Evolutionary conservation across 2,329 filamentous ascomycete genomes (phyloP).

Genomic region (Tolypocladium sp.): DNA sequence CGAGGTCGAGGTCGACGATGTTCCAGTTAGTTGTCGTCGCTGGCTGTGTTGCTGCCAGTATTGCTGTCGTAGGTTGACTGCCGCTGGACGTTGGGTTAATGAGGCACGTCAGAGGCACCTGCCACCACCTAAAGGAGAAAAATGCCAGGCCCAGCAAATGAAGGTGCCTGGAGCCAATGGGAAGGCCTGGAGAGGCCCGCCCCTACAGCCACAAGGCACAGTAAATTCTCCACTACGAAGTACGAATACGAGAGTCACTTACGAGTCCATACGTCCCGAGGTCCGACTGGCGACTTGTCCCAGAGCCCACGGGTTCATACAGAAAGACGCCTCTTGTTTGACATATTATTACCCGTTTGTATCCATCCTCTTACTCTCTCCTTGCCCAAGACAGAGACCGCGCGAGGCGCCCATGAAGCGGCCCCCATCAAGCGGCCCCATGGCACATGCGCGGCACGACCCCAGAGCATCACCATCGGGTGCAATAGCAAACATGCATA

Average conservation of each 20-base stretch:
- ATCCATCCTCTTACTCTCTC: neutral
- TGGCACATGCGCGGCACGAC: too few relatives aligned
- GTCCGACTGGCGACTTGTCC: neutral
- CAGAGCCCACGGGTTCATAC: neutral
- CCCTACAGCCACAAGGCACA: neutral
- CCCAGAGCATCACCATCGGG: neutral
- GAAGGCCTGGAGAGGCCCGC: neutral
- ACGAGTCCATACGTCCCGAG: neutral
- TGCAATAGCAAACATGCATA: neutral
- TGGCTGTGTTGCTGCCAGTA: neutral
- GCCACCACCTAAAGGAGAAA: neutral
- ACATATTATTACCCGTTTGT: too few relatives aligned
- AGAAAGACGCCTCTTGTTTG: neutral
- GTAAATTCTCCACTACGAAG: neutral
- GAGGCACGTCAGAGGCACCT: neutral
- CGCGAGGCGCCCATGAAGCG: neutral
- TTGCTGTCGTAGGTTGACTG: neutral
- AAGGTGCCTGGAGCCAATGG: neutral
- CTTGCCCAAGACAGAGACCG: neutral
- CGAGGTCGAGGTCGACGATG: neutral
- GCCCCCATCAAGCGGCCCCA: too few relatives aligned
- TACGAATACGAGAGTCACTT: too few relatives aligned
- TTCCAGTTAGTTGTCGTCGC: neutral
- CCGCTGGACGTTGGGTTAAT: neutral
- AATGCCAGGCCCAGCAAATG: neutral